Base-by-base conservation (phyloP, 225 moss, liverwort and hornwort genomes). In the Physcomitrium patens region DNA sequence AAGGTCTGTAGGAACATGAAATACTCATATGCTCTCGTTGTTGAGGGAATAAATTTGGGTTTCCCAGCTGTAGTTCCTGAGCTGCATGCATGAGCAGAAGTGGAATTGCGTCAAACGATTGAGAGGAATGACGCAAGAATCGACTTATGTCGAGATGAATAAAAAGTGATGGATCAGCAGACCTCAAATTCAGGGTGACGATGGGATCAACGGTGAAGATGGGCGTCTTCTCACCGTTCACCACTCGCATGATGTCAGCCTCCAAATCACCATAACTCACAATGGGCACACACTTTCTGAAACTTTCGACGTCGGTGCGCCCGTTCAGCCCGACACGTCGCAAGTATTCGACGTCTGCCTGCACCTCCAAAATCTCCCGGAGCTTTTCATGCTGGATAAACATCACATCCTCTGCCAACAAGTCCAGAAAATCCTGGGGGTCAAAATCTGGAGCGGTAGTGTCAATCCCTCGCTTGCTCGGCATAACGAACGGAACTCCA, bases 21-120 rank as follows among this genome's bases (percentile, higher is more conserved):
- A 23, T 47, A 17, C 84, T 89, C 79, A 52, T 42, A 37, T 45
- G 68, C 1, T 76, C 75, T 70, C 54, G 68, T 46, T 68, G 91
- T 90, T 43, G 86, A n/a, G 1, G 92, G 96, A 44, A 89, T 82
- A 5, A 80, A 75, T 69, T 96, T 94, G 3, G 86, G 73, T 43
- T 84, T 81, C 65, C 94, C 96, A 54, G 71, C 85, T 23, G 92
- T 81, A 19, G 94, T 96, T 59, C 96, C 96, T 65, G 96, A 92
- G 80, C 96, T 94, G 92, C 68, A 78, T 24, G n/a, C 52, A 71
- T 75, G 61, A 44, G 37, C 57, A 77, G 49, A 48, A 20, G 24
- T 9, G 28, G 22, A 62, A 63, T 37, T 37, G 31, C 31, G 20
- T 41, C 11, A 42, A 60, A 60, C 20, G 46, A 9, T 28, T 59